Evolutionary conservation across 768 basidiomycete genomes (phyloP).

Genomic region (Roridomyces roridus): DNA sequence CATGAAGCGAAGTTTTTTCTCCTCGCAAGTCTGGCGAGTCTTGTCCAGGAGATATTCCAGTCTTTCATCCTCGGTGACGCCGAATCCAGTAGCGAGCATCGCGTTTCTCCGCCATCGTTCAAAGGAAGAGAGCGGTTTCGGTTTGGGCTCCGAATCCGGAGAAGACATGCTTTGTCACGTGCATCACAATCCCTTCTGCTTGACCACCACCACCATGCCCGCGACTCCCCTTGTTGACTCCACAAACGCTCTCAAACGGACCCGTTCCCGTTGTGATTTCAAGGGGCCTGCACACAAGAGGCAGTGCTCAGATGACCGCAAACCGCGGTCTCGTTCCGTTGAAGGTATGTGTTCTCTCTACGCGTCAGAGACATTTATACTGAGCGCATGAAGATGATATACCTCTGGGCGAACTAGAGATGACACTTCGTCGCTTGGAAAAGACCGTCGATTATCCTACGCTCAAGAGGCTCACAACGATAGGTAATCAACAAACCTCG

Average conservation of each 20-base stretch:
- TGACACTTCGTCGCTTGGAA: slow-evolving; percentile 12
- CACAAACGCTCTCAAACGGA: slow-evolving; percentile 18
- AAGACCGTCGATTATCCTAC: slow-evolving; percentile 17
- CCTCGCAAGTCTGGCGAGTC: slow-evolving; percentile 61
- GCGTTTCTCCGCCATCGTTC: slow-evolving; percentile 56
- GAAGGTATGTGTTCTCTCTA: neutral
- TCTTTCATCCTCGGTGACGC: slow-evolving; percentile 54
- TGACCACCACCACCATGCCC: slow-evolving; percentile 10
- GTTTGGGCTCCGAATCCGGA: slow-evolving; percentile 5
- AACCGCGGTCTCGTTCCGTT: slow-evolving; percentile 15
- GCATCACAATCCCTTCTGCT: neutral
- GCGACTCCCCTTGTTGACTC: slow-evolving; percentile 14
- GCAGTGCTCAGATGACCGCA: slow-evolving; percentile 14
- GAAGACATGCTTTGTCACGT: neutral
- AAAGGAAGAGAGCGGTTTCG: slow-evolving; percentile 43
- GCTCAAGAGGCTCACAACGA: slow-evolving; percentile 7
- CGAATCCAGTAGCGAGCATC: slow-evolving; percentile 54
- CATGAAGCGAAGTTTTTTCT: slow-evolving; percentile 72
- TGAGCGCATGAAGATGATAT: no score
- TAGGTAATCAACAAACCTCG: slow-evolving; percentile 15
- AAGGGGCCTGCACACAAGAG: slow-evolving; percentile 13
- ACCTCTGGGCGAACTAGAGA: slow-evolving; percentile 10
- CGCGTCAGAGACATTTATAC: neutral
- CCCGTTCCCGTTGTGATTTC: neutral
- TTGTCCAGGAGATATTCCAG: slow-evolving; percentile 42